Evolutionary conservation across 352 stramenopile species (phyloP).

Genomic region (Phytophthora macrochlamydospora): DNA sequence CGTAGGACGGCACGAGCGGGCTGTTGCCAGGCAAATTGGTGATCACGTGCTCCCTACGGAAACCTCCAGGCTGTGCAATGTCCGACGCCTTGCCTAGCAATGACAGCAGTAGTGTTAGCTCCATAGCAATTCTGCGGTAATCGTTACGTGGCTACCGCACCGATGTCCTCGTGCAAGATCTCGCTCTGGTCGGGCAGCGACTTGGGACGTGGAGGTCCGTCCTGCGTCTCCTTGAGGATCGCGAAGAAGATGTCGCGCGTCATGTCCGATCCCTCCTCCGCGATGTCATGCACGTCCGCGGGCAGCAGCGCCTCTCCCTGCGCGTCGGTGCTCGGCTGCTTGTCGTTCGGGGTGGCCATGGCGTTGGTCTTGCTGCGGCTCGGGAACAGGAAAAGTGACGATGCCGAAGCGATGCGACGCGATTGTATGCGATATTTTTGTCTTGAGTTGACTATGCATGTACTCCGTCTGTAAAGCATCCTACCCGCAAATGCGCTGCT

Average conservation of each 20-base stretch:
- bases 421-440: slow-evolving; percentile 17
- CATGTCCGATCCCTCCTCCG: slow-evolving; percentile 67
- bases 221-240: slow-evolving; percentile 58
- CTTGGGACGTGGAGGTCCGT: slow-evolving; percentile 41
- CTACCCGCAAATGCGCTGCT: no score
- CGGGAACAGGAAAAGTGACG: neutral
- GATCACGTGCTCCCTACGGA: slow-evolving; percentile 63
- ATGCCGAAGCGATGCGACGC: neutral
- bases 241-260: slow-evolving; percentile 72
- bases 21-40: slow-evolving; percentile 38
- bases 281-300: slow-evolving; percentile 54
- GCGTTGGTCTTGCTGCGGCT: slow-evolving; percentile 5
- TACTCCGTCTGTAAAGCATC: no score
- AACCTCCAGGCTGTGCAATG: slow-evolving; percentile 56
- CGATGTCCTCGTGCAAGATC: slow-evolving; percentile 62
- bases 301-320: slow-evolving; percentile 30
- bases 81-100: slow-evolving; percentile 54
- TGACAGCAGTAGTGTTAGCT: neutral
- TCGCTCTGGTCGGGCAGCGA: slow-evolving; percentile 62
- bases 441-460: neutral
- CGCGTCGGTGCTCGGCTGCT: slow-evolving; percentile 13
- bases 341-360: slow-evolving; percentile 13
- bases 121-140: neutral
- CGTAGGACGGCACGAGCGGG: slow-evolving; percentile 38
- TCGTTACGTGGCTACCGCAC: slow-evolving; percentile 11